A percentile compares a stretch with the other conserved stretches of the same genome.
Evolutionary conservation across 495 filamentous ascomycete species (phyloP).

Genomic region (Hypoxylon crocopeplum): DNA sequence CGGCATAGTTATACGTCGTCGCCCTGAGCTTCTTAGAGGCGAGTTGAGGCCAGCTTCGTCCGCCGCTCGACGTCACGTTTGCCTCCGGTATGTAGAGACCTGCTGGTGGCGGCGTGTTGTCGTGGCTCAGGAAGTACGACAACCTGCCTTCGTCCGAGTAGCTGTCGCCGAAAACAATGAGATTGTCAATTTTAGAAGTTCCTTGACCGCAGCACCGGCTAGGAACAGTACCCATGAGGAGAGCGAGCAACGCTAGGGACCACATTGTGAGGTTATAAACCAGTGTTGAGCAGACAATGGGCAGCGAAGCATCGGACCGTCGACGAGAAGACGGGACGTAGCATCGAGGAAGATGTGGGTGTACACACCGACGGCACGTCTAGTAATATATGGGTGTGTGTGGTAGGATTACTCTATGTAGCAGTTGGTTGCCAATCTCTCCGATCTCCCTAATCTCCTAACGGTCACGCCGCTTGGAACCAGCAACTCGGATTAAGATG

Average conservation of each 20-base stretch:
- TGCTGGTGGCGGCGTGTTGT: constrained; percentile 64
- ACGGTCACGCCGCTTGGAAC: constrained; percentile 7
- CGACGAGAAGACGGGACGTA: constrained; percentile 2
- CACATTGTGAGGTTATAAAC: constrained; percentile 22
- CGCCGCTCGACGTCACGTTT: constrained; percentile 63
- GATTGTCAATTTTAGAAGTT: constrained; percentile 8
- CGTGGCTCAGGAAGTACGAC: constrained; percentile 63
- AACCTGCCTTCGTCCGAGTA: constrained; percentile 75
- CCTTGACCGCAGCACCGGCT: constrained; percentile 15
- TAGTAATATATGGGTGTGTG: constrained; percentile 9
- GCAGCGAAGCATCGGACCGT: constrained; percentile 9
- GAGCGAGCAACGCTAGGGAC: constrained; percentile 11
- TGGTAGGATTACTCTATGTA: constrained; percentile 11
- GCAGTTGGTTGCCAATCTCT: constrained; percentile 6
- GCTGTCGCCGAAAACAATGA: constrained; percentile 68
- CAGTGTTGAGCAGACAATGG: constrained; percentile 4
- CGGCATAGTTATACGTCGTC: constrained; percentile 74
- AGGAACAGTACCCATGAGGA: constrained; percentile 3
- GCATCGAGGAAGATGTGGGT: not conserved
- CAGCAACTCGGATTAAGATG: constrained; percentile 9
- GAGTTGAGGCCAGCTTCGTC: constrained; percentile 71
- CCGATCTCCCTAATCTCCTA: constrained; percentile 15
- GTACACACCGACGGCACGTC: not conserved
- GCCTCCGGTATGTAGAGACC: constrained; percentile 56
- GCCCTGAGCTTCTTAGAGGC: constrained; percentile 61